Evolutionary conservation across 1,284 basidiomycete genomes (phyloP), one percentile per base, ranked within the genome.

Genomic region (Cryptococcus jaspeensis): DNA sequence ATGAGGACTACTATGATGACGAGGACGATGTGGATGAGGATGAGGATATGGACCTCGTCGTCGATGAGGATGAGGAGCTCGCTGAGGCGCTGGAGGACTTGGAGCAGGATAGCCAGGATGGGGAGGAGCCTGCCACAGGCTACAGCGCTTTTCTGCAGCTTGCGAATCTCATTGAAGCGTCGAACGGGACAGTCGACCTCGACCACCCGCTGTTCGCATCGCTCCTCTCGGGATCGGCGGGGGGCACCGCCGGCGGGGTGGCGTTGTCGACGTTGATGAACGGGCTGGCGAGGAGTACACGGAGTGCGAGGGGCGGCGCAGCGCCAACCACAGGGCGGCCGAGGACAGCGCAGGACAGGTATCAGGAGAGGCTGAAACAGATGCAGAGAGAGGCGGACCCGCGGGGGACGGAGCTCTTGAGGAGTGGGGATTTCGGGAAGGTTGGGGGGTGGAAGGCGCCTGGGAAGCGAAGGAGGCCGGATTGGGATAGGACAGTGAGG

Each of bases 401-500:
- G 42, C 81, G 80, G 11, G 94, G 94, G 0, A 71, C 86, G 8
- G 81, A 85, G 47, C 80, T 98, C 8, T 80, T 91, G 5, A 82
- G 83, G 61, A 81, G 86, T 58, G 94, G 94, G 47, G 91, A 96
- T 53, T 98, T 96, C 76, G 93, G 94, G 6, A 80, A 84, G 60
- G 64, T 61, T 9, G 56, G 61, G 13, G 53, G 46, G 32, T 64
- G 61, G 69, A 59, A 41, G 41, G 46, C 37, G 22, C 43, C n/a
- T 23, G 56, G 52, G 9, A 58, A 55, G 35, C 45, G 55, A 38
- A 53, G 52, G 39, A 55, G 52, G 36, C 32, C 43, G 49, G n/a
- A 59, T 2, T 49, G 59, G 50, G 54, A 58, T n/a, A 51, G 54
- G 18, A 16, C 56, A 39, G 46, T 63, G 28, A 50, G 50, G 22